Evolutionary conservation across 192 early-diverging fungal genomes (phyloP), one percentile per base, ranked within the genome.

Genomic region (Spizellomyces punctatus): DNA sequence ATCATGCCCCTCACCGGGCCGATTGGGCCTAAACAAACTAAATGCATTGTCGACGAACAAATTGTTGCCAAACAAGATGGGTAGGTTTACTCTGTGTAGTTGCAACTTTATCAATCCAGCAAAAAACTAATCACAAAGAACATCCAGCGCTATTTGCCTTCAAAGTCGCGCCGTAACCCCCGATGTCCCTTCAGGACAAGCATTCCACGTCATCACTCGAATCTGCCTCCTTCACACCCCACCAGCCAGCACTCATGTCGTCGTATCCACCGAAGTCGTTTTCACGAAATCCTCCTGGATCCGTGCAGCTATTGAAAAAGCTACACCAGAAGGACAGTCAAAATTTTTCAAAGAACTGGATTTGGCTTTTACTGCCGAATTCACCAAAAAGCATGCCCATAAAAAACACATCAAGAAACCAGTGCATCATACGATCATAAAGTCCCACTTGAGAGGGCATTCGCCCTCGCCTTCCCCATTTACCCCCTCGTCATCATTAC

Each of bases 241-340:
- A 27, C 45, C 42, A 0, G 14, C 10, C 46, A 22, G 52, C 14
- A 76, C 74, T 1, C 47, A 56, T 6, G 43, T 71, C 10, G 16
- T 57, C 0, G 74, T 71, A 16, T 41, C 69, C 14, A 63, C 58
- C 17, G 69, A 70, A 45, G 55, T 76, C 3, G 62, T 64, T 2
- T 76, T 60, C 19, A 63, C 60, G 14, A 76, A 76, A 72, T 58
- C 50, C 12, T 47, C 22, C n/a, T 76, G 74, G 74, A 46, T 76
- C 16, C 44, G 56, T 52, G 62, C 36, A 19, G 69, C 69, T 4
- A 71, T 71, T 49, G 69, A 71, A 27, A 48, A 55, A 17, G 69
- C 69, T 5, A 71, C 69, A 43, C 69, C 69, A 5, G 69, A 62
- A 12, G 59, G 19, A 17, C 69, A 71, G 59, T 17, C 7, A 14